Conservation (phyloP, 345 rosid genomes). For the Moringa oleifera region DNA sequence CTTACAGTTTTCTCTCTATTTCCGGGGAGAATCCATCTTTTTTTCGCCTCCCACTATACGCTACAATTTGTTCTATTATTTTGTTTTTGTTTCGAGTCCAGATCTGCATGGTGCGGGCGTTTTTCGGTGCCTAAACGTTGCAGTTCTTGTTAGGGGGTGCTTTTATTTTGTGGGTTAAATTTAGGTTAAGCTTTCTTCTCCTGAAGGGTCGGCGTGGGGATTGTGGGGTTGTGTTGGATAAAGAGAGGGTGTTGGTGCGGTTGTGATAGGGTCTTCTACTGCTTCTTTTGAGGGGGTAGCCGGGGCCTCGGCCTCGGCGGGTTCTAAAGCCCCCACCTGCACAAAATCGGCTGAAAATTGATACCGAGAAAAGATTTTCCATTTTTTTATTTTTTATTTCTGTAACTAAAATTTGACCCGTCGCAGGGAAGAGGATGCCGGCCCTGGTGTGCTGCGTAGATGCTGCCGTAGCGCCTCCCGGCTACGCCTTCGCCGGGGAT, state of each 20-base stretch:
- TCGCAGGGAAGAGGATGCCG: slow-evolving; percentile 68
- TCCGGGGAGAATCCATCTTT: slow-evolving; percentile 19
- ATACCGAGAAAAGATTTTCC: slow-evolving; percentile 3
- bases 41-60: neutral
- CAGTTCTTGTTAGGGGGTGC: neutral
- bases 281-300: slow-evolving; percentile 98
- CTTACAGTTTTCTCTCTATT: slow-evolving; percentile 13
- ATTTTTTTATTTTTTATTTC: neutral
- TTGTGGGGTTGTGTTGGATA: slow-evolving; percentile 31
- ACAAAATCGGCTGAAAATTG: slow-evolving; percentile 37
- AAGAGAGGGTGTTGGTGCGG: slow-evolving; percentile 37
- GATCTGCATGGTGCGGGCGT: slow-evolving; percentile 38
- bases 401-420: slow-evolving; percentile 8
- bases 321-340: slow-evolving; percentile 83
- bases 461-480: slow-evolving; percentile 62
- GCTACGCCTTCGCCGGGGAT: slow-evolving; percentile 54
- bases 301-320: slow-evolving; percentile 99
- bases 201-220: slow-evolving; percentile 45
- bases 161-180: neutral
- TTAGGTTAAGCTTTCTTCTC: slow-evolving; percentile 4
- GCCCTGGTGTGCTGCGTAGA: slow-evolving; percentile 79
- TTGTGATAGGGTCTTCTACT: slow-evolving; percentile 47
- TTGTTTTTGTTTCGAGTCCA: neutral
- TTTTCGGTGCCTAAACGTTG: slow-evolving; percentile 18
- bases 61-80: neutral